Evolutionary conservation across 352 stramenopile genomes (phyloP), one percentile per base, ranked within the genome.

Genomic region (Globisporangium emineosum): DNA sequence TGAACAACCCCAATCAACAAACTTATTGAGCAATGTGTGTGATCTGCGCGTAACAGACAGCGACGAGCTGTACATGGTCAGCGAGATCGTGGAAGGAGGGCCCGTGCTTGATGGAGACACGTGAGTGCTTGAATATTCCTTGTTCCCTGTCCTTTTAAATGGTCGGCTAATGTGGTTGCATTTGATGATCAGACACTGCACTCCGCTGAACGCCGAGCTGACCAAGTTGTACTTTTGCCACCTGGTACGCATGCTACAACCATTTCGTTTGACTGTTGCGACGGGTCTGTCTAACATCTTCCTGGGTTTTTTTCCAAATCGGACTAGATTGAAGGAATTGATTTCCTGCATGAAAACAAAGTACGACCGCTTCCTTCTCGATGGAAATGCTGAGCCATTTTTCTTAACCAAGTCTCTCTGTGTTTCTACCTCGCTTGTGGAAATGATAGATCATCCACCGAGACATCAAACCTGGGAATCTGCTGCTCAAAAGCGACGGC

Each of bases 341-440:
- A 93, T 42, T 93, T 91, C 57, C 60, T 92, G 7, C 85, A 93
- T 29, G 82, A 91, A 43, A 91, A 93, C 64, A 93, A 92, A 62
- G 81, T 89, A 30, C 33, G 42, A 23, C 42, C 29, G 17, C 15
- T 21, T n/a, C 10, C 25, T 10, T 30, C 27, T 8, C 7, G 13
- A 25, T 27, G 37, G 6, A 32, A 5, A n/a, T 29, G 10, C 5
- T 51, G 23, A 6, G 30, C 8, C 23, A 17, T 2, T 13, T 21
- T 3, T 15, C 1, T 21, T 12, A 21, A 6, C 10, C n/a, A 47
- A 23, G 9, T 29, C 21, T n/a, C 7, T 30, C 17, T 57, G 12
- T 65, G 3, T 40, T 32, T 21, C 19, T 21, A 19, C 17, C 7
- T 51, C 5, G 7, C 4, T 15, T 8, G 9, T 35, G 25, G n/a